Base-by-base conservation (phyloP, 2,329 filamentous ascomycete species). In the Sporothrix schenckii region DNA sequence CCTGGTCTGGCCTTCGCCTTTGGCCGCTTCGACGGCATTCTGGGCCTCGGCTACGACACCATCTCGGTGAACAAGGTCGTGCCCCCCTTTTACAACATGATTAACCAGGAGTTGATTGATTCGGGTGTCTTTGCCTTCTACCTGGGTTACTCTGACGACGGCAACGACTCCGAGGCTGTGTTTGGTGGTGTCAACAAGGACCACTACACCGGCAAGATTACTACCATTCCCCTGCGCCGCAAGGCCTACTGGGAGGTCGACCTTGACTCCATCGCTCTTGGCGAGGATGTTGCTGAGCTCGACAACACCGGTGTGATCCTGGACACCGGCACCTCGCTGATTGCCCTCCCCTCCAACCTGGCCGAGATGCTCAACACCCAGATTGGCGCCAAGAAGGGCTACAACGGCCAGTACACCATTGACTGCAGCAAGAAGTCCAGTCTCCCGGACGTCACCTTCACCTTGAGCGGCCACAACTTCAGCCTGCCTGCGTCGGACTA, bases 181-280 rank as follows among this genome's bases (percentile, higher is more conserved):
- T 99, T 99, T 75, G 94, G 94, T 80, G 94, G 94, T 75, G 82
- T 97, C 73, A 90, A 98, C 81, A 84, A 93, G 83, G 84, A 85
- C 79, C 93, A 95, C 85, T 89, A 86, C 80, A 89, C 86, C 52
- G 95, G 95, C 78, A 90, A 98, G 81, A 87, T 99, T 77, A 92
- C 90, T 80, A 96, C 93, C 81, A 93, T 99, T 76, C 95, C 95
- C 69, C 88, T 99, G 76, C 92, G 95, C 81, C 92, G 95, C 80
- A 98, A 98, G 91, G 95, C 95, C 66, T 99, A 99, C 88, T 99
- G 95, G 95, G 95, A 99, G 87, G 94, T 99, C 70, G 94, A 98
- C 78, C 89, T 99, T 73, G 91, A 98, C 78, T 87, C 93, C 74
- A 95, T 99, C 83, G 89, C 91, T 70, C 93, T 97, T 74, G 96